These are phyloP conservation scores for Dendrobium nobile DNA, from an alignment of 106 monocot genomes.

Conservation along the genomic window DNA sequence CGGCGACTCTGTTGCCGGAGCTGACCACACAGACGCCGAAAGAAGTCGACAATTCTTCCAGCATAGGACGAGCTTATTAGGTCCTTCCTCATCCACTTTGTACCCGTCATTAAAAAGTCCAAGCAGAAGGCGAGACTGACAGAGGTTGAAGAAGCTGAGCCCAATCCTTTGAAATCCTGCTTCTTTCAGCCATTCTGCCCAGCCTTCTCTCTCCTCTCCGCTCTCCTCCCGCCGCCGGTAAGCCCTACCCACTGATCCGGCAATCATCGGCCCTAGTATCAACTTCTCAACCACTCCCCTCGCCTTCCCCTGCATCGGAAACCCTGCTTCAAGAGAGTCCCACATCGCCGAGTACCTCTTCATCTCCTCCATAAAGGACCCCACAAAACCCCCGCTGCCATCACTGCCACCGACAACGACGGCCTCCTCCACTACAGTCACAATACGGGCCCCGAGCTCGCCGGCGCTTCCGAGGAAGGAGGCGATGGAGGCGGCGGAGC, in stretches of 20 bases:
- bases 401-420: conserved; percentile 3
- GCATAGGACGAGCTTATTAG: conserved; percentile 21
- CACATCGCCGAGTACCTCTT: conserved; percentile 38
- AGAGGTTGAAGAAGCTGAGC: conserved; percentile 28
- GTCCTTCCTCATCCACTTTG: conserved; percentile 19
- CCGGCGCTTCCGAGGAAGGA: conserved; percentile 33
- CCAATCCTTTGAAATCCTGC: conserved; percentile 9
- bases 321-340: conserved; percentile 44
- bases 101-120: conserved; percentile 36
- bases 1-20: conserved; percentile 3
- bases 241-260: conserved; percentile 21
- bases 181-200: conserved; percentile 24
- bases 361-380: conserved; percentile 33
- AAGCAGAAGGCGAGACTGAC: conserved; percentile 25
- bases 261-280: conserved; percentile 33
- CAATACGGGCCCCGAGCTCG: conserved; percentile 11
- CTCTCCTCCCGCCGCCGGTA: conserved; percentile 7
- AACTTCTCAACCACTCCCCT: conserved; percentile 27
- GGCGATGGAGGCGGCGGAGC: conserved; percentile 19
- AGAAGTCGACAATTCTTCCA: conserved; percentile 29
- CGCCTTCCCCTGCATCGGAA: conserved; percentile 32
- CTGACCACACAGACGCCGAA: conserved; percentile 32
- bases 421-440: conserved; percentile 37
- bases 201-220: conserved; percentile 9
- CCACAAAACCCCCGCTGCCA: conserved; percentile 13